A percentile compares a stretch with the other conserved stretches of the same genome.
phyloP scores from a whole-genome alignment of 2,329 filamentous ascomycete genomes.

The Arthroderma sp. region DNA sequence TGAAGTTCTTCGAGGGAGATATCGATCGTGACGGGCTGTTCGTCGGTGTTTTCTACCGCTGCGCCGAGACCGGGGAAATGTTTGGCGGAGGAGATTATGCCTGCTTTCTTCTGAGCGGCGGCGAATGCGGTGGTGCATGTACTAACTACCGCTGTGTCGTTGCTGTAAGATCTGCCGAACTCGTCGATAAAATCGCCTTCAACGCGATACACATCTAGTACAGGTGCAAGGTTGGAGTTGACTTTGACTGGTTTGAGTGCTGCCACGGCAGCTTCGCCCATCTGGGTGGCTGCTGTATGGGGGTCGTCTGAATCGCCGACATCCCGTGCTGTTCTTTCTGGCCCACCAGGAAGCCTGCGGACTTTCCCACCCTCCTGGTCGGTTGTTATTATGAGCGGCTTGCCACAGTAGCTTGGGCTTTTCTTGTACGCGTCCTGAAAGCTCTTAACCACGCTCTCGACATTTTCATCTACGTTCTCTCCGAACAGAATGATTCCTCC shows the following conservation, averaged over 20 bases:
- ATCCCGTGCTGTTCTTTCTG: background rate
- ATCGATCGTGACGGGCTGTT: conserved; percentile 17
- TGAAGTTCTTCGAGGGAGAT: conserved; percentile 13
- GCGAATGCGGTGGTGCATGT: conserved; percentile 15
- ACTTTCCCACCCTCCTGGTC: conserved; percentile 21
- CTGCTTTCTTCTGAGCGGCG: conserved; percentile 12
- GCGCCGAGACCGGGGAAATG: conserved; percentile 21
- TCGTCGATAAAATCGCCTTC: conserved; percentile 17
- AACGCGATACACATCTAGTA: conserved; percentile 18
- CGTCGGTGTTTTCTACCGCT: conserved; percentile 18
- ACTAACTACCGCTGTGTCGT: conserved; percentile 13
- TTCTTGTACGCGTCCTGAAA: conserved; percentile 16
- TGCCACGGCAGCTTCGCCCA: conserved; percentile 14
- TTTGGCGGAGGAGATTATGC: conserved; percentile 17
- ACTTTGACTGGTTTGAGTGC: conserved; percentile 11
- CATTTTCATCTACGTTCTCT: conserved; percentile 17
- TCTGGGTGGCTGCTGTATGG: conserved; percentile 10
- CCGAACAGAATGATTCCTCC: conserved; percentile 21
- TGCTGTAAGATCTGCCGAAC: conserved; percentile 16
- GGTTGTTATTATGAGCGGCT: conserved; percentile 19
- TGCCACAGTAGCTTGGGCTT: conserved; percentile 12
- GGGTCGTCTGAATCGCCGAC: conserved; percentile 12
- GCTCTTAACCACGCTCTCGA: conserved; percentile 11
- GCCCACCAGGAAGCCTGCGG: conserved; percentile 11
- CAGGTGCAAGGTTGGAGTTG: conserved; percentile 19